Base-by-base conservation (phyloP, 257 asterid species). In the Lantana camara region DNA sequence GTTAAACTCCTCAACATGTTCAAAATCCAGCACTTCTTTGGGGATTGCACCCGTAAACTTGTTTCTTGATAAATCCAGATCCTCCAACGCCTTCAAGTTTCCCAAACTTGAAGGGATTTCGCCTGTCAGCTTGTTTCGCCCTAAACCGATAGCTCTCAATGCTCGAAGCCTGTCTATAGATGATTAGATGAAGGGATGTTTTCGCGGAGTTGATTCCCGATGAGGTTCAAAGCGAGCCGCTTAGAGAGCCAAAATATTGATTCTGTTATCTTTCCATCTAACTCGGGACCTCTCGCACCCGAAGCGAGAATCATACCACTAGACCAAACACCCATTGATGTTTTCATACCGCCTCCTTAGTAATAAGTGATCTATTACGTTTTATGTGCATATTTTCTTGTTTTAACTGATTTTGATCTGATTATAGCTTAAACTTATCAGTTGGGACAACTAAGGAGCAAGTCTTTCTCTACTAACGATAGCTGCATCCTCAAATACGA, bases 111-210 rank as follows among this genome's bases (percentile, higher is more conserved):
- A 58, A 11, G 95, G 95, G 53, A 87, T 82, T 60, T 20, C 67
- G 0, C 69, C 66, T 21, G 87, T n/a, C n/a, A n/a, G n/a, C n/a
- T n/a, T n/a, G n/a, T n/a, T n/a, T n/a, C n/a, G n/a, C n/a, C n/a
- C n/a, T n/a, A n/a, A n/a, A n/a, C n/a, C n/a, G n/a, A n/a, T n/a
- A n/a, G n/a, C n/a, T n/a, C n/a, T n/a, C n/a, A n/a, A n/a, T n/a
- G n/a, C n/a, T n/a, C n/a, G n/a, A n/a, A n/a, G n/a, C n/a, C n/a
- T n/a, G n/a, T n/a, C n/a, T n/a, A n/a, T n/a, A n/a, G n/a, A n/a
- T n/a, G n/a, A n/a, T n/a, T 75, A 3, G 96, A 69, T 9, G 83
- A 54, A 27, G 95, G 96, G 73, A 90, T 81, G 11, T 17, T 67
- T 21, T 91, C 87, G 24, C 30, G 67, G 50, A 90, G 73, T 12